Evolutionary conservation across 2,329 filamentous ascomycete species (phyloP), one percentile per base, ranked within the genome.

Genomic region (Cercospora zeae-maydis): DNA sequence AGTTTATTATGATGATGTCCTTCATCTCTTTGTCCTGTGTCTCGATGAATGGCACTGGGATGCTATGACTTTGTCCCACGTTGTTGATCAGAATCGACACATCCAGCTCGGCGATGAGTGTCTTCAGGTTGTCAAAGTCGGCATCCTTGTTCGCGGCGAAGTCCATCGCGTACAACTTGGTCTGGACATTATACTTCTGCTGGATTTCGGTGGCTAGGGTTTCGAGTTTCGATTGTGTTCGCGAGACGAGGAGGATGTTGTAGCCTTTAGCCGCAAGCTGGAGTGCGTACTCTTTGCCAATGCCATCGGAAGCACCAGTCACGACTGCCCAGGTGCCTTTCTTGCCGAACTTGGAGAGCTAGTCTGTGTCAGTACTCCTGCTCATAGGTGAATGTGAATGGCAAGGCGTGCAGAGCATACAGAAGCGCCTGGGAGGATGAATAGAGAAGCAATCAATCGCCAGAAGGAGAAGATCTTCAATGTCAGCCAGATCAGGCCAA

Each of bases 1-100:
- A 97, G 81, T 99, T 99, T 83, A 99, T 93, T 57, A 88, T 93
- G 78, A 99, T 88, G 73, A 99, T 99, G 74, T 91, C 87, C 72
- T 88, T 84, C 74, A 99, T 86, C 80, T 98, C 95, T 63, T 89
- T 82, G 73, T 87, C 83, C 11, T 87, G 78, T 0, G 93, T 98
- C 72, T 91, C 84, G 55, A 89, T 80, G 79, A 99, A 99, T 0
- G 92, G 84, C 0, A 96, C 92, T 1, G 95, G 95, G 60, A 98
- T 96, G 77, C 84, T 89, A 82, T 99, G 95, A 78, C 90, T 96
- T 77, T 92, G 88, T 68, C 95, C 95, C 59, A 99, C 95, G 73
- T 99, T 99, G 84, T 99, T 99, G 82, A 99, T 84, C 67, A 99
- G 81, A 65, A 99, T 89, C 49, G 88, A 88, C 27, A 99, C 81